Base-by-base conservation (phyloP, 2,329 filamentous ascomycete species). In the Raffaelea deltoideospora region DNA sequence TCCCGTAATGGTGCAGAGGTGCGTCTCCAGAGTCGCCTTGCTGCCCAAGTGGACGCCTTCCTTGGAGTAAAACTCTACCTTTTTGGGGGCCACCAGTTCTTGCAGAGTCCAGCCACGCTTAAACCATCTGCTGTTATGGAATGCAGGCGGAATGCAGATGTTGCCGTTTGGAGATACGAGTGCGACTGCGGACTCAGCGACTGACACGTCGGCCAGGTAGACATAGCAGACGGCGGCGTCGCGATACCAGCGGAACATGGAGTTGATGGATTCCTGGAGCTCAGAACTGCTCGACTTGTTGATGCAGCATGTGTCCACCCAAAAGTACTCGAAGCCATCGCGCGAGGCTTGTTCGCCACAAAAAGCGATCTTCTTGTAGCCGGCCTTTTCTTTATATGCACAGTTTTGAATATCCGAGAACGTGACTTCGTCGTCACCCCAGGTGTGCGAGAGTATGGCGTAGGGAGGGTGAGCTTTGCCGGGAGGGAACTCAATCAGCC, bases 81-180 rank as follows among this genome's bases (percentile, higher is more conserved):
- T 31, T 1, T 7, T 8, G 1, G 54, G 55, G 0, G 55, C 79
- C 8, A 84, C 62, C 0, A 79, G 74, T 53, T 83, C 74, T 50
- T 78, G 78, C 43, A 78, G 58, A 0, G 75, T 81, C 48, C 73
- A 69, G n/a, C 54, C 54, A 68, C 65, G 43, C 1, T 42, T 50
- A 36, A 57, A 57, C 53, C 55, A 58, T 4, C 49, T 31, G 34
- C 42, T 45, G 35, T 37, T 28, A 5, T 28, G 18, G 14, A 43
- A 34, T 1, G 11, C 11, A 26, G 23, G 23, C 13, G 23, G 23
- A 26, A 26, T 13, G 13, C 8, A 26, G 8, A 8, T 13, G 23
- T 26, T 38, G n/a, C n/a, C n/a, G n/a, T n/a, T n/a, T n/a, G n/a
- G n/a, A n/a, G n/a, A n/a, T n/a, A n/a, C n/a, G n/a, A n/a, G n/a